Evolutionary conservation across 345 rosid genomes (phyloP).

Genomic region (Trapa incisa): DNA sequence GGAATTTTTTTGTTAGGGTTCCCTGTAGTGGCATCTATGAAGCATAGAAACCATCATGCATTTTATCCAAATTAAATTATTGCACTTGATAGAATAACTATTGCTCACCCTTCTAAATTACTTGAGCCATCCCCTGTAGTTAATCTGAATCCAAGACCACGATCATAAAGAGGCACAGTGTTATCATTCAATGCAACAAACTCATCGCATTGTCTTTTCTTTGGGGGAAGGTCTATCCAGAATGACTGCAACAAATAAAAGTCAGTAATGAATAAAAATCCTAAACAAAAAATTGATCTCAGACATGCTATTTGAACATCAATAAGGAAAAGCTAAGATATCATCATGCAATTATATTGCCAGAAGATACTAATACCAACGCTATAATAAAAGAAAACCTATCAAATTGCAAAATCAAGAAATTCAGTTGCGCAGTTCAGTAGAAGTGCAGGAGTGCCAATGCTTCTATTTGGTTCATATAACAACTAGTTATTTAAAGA

Average conservation of each 20-base stretch:
- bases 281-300: neutral
- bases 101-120: slow-evolving; percentile 55
- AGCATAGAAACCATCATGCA: too few species aligned
- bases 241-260: slow-evolving; percentile 44
- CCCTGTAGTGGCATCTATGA: too few species aligned
- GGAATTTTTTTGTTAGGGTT: too few species aligned
- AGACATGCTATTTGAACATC: neutral
- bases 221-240: slow-evolving; percentile 64
- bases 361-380: too few species aligned
- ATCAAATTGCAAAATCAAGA: neutral
- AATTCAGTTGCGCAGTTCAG: neutral
- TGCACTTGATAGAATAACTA: too few species aligned
- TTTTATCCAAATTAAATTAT: too few species aligned
- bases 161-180: slow-evolving; percentile 75
- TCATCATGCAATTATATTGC: neutral
- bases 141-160: slow-evolving; percentile 70
- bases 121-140: slow-evolving; percentile 45
- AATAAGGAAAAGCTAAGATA: neutral
- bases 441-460: too few species aligned
- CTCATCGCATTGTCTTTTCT: slow-evolving; percentile 19
- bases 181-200: slow-evolving; percentile 33
- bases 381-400: neutral
- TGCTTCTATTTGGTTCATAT: neutral
- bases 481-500: neutral
- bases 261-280: neutral